These are phyloP conservation scores for Tephrocybe rancida DNA, from an alignment of 768 basidiomycete species.

Conservation along the genomic window DNA sequence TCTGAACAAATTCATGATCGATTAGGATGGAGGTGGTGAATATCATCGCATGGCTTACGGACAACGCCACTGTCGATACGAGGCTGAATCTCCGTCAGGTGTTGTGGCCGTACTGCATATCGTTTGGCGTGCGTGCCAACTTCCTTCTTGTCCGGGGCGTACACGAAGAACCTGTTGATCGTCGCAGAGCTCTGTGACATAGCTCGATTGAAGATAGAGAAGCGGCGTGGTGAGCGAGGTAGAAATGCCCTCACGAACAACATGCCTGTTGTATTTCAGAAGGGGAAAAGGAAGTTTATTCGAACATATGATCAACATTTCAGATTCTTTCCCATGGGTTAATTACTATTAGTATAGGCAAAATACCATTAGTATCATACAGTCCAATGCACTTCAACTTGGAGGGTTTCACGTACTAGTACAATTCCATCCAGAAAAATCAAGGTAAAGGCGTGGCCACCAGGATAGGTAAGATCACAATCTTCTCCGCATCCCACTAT, in stretches of 20 bases:
- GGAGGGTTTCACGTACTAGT: too few species aligned
- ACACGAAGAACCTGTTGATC: conserved; percentile 47
- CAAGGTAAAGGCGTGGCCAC: conserved; percentile 28
- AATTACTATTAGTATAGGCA: neutral
- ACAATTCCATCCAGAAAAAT: neutral
- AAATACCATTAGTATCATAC: too few species aligned
- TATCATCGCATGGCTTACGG: conserved; percentile 30
- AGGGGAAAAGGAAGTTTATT: neutral
- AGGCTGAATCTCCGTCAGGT: conserved; percentile 41
- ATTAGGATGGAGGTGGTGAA: neutral
- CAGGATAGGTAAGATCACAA: conserved; percentile 50
- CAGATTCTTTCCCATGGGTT: neutral
- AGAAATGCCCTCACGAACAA: conserved; percentile 5
- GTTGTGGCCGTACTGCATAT: conserved; percentile 46
- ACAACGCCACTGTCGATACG: conserved; percentile 41
- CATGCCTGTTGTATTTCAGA: neutral
- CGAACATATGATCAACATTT: neutral
- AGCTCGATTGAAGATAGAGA: neutral
- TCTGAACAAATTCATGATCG: conserved; percentile 28
- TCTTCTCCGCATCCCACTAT: conserved; percentile 62
- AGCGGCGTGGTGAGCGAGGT: neutral
- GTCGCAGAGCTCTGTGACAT: conserved; percentile 9
- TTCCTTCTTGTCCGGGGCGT: conserved; percentile 57
- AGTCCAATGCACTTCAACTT: too few species aligned
- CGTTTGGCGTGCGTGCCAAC: conserved; percentile 41